phyloP scores from a whole-genome alignment of 1,139 yeast genomes.

The Debaryomyces coudertii region DNA sequence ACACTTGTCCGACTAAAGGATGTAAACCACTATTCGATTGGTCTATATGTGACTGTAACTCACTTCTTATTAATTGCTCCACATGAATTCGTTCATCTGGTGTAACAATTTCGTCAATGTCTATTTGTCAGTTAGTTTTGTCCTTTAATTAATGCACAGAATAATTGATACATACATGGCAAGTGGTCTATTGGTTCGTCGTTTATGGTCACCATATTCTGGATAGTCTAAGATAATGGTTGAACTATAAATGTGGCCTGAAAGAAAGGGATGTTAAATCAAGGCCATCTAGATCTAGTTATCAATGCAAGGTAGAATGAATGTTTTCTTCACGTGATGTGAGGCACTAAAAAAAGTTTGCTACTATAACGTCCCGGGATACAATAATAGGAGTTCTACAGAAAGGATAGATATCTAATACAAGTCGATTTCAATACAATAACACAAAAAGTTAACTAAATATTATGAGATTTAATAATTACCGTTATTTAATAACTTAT shows the following conservation, averaged over 20 bases:
- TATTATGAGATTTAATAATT: conserved; percentile 8
- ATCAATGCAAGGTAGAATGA: too few relatives aligned
- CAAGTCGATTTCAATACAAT: conserved; percentile 13
- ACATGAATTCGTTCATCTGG: conserved; percentile 38
- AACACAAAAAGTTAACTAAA: conserved; percentile 13
- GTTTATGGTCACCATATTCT: conserved; percentile 30
- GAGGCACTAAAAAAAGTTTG: neutral
- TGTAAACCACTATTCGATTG: conserved; percentile 20
- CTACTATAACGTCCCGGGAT: too few relatives aligned
- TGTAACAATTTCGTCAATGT: conserved; percentile 33
- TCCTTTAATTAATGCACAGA: neutral
- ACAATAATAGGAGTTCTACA: neutral
- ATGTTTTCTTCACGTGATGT: neutral
- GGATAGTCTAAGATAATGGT: neutral
- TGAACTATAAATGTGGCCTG: neutral
- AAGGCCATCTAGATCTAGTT: neutral
- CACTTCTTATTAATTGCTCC: conserved; percentile 35
- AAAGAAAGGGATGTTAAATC: neutral
- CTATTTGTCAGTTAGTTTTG: conserved; percentile 21
- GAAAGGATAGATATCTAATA: conserved; percentile 6
- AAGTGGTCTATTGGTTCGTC: conserved; percentile 37
- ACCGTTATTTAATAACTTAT: conserved; percentile 39
- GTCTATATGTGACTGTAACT: conserved; percentile 22
- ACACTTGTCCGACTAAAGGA: conserved; percentile 32
- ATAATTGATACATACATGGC: conserved; percentile 27